Percentiles rank a stretch among this genome's conserved stretches.
Evolutionary conservation across 768 basidiomycete species (phyloP).

Genomic region (Hortiboletus flavorubellus): DNA sequence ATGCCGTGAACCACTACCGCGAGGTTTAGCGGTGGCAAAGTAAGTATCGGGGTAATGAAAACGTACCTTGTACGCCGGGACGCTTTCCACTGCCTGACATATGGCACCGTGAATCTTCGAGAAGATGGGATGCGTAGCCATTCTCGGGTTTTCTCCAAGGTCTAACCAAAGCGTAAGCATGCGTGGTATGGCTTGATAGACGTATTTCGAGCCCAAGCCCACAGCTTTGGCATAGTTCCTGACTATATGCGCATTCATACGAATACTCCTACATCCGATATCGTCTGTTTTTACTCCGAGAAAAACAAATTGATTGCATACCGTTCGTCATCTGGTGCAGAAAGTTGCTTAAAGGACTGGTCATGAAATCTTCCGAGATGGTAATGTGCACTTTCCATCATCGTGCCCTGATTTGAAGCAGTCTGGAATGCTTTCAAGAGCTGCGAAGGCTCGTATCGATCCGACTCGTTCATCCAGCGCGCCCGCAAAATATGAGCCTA

Average conservation of each 20-base stretch:
- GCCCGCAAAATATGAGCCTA: slow-evolving; percentile 80
- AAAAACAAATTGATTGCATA: slow-evolving; percentile 17
- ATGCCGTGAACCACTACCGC: slow-evolving; percentile 88
- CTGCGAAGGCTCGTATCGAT: slow-evolving; percentile 64
- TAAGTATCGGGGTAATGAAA: background rate
- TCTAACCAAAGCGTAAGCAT: slow-evolving; percentile 95
- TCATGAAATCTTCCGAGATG: slow-evolving; percentile 90
- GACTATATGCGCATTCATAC: slow-evolving; percentile 65
- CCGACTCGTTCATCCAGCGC: slow-evolving; percentile 91
- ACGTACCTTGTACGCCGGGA: slow-evolving; percentile 78
- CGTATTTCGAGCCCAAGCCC: slow-evolving; percentile 84
- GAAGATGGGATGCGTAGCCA: slow-evolving; percentile 38
- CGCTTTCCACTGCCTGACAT: slow-evolving; percentile 48
- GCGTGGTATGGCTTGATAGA: slow-evolving; percentile 93
- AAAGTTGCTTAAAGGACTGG: slow-evolving; percentile 59
- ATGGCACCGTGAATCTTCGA: slow-evolving; percentile 57
- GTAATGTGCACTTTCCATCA: slow-evolving; percentile 83
- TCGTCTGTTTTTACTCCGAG: background rate
- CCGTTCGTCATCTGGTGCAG: slow-evolving; percentile 53
- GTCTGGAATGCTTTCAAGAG: slow-evolving; percentile 58
- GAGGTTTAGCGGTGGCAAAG: slow-evolving; percentile 7
- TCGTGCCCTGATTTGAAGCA: slow-evolving; percentile 47
- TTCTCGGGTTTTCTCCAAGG: slow-evolving; percentile 55
- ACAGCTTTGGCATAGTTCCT: slow-evolving; percentile 69
- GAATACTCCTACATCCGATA: slow-evolving; percentile 44